These are phyloP conservation scores for Suaeda aralocaspica DNA, from an alignment of 148 eudicot species.

Conservation along the genomic window DNA sequence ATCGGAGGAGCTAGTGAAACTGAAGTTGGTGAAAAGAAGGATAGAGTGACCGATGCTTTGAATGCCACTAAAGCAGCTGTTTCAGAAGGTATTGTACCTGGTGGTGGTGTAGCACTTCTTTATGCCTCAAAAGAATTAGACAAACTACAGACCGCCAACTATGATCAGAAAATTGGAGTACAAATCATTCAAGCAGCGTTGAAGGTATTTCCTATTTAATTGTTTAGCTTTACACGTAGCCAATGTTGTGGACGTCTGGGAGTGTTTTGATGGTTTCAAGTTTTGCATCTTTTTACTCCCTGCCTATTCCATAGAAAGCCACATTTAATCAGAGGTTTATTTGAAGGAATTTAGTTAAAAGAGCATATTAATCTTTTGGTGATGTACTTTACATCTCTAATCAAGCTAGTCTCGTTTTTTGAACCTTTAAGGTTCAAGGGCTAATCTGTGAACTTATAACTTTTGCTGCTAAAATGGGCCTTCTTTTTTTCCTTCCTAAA, in stretches of 20 bases:
- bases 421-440: no score
- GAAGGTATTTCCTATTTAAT: constrained; percentile 28
- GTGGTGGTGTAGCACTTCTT: constrained; percentile 68
- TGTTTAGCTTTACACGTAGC: not conserved
- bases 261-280: not conserved
- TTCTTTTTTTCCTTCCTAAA: no score
- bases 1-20: constrained; percentile 98
- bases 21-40: constrained; percentile 96
- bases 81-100: constrained; percentile 92
- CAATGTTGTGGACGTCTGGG: not conserved
- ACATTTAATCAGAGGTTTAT: no score
- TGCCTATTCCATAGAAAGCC: no score
- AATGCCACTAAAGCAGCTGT: constrained; percentile 99
- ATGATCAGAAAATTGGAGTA: constrained; percentile 67
- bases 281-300: not conserved
- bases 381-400: no score
- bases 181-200: constrained; percentile 71
- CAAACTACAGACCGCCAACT: constrained; percentile 43
- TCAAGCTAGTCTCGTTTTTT: no score
- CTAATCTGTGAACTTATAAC: no score
- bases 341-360: no score
- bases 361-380: no score
- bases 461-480: no score
- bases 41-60: constrained; percentile 91
- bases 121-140: constrained; percentile 57